Base-by-base conservation (phyloP, 805 yeast genomes). In the Hemisphaericaspora nanyangensis region DNA sequence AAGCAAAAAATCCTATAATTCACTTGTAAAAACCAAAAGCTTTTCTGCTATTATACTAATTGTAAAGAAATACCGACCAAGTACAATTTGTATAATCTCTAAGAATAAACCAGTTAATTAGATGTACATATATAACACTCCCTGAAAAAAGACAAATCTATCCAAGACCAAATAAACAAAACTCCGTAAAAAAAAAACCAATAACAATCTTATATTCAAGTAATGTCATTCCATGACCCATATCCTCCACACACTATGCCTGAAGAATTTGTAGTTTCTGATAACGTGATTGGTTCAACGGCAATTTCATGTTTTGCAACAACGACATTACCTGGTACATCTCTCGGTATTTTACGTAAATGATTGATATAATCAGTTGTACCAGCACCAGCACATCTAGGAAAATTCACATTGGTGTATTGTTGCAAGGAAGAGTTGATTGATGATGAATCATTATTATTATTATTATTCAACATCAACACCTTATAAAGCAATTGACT, bases 171-270 rank as follows among this genome's bases (percentile, higher is more conserved):
- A n/a, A n/a, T n/a, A n/a, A n/a, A n/a, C n/a, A n/a, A n/a, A n/a
- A n/a, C n/a, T n/a, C n/a, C n/a, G n/a, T n/a, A n/a, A n/a, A n/a
- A n/a, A n/a, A n/a, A n/a, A n/a, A n/a, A n/a, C n/a, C n/a, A n/a
- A n/a, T n/a, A n/a, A n/a, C n/a, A n/a, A n/a, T n/a, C n/a, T n/a
- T n/a, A n/a, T n/a, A n/a, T n/a, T n/a, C n/a, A n/a, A n/a, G n/a
- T n/a, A n/a, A 46, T 37, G 38, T 45, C 52, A 38, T 46, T 48
- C 52, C 50, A 48, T 4, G 46, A 44, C 12, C 35, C 39, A 2
- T 17, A 49, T 15, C 49, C 44, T 7, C 50, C 58, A 39, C 58
- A 54, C 33, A 54, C 35, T 3, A 55, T 48, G 17, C 54, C 37
- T 1, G 57, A 52, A 13, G 51, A 47, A n/a, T 51, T 47, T 7